Conservation (phyloP, 305 asterid genomes). For the Ruellia speciosa region DNA sequence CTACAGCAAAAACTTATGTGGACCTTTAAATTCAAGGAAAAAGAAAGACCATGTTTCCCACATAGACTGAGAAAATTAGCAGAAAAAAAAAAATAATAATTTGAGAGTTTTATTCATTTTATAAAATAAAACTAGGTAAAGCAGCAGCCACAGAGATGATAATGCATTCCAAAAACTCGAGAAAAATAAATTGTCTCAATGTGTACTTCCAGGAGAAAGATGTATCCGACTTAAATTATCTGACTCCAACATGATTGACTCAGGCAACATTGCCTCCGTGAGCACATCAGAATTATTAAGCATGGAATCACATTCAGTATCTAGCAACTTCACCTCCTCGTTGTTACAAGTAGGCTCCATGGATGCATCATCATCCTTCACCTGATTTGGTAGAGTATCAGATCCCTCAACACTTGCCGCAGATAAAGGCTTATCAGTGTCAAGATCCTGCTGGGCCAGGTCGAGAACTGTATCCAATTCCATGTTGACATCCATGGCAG, state of each 20-base stretch:
- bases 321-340: conserved; percentile 25
- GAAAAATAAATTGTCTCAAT: conserved; percentile 76
- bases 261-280: conserved; percentile 63
- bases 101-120: not conserved
- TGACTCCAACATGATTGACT: conserved; percentile 54
- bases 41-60: not conserved
- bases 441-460: not conserved
- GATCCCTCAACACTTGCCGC: conserved; percentile 33
- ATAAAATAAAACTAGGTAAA: not conserved
- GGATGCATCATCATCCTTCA: not conserved
- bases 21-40: not conserved
- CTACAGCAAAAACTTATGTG: not conserved
- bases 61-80: not conserved
- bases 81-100: not conserved
- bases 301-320: conserved; percentile 37
- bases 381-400: conserved; percentile 19
- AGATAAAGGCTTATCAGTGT: conserved; percentile 19
- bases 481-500: not conserved
- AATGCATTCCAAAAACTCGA: conserved; percentile 36
- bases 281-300: conserved; percentile 47
- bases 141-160: conserved; percentile 1
- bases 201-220: conserved; percentile 98
- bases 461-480: not conserved
- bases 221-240: conserved; percentile 95
- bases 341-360: conserved; percentile 24